Percentiles rank a stretch among this genome's conserved stretches.
Evolutionary conservation across 148 eudicot species (phyloP).

Genomic region (Mesembryanthemum crystallinum): DNA sequence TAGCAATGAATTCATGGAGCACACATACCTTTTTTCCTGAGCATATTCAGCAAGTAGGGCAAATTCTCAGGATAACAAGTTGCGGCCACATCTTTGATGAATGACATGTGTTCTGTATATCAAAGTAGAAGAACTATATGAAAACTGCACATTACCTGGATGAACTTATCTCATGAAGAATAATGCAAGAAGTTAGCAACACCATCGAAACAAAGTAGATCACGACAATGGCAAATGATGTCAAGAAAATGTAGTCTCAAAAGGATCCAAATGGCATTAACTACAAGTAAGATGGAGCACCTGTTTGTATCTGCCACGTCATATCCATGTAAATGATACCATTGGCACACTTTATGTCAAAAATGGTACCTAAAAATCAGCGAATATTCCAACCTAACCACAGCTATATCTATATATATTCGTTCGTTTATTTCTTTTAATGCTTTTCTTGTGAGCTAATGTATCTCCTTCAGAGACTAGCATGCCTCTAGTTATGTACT

Average conservation of each 20-base stretch:
- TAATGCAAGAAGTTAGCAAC: background rate
- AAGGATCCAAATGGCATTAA: background rate
- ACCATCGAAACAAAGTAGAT: background rate
- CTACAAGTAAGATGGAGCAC: background rate
- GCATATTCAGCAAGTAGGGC: constrained; percentile 69
- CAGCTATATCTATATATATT: too few relatives aligned
- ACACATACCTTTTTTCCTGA: constrained; percentile 72
- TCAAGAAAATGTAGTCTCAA: background rate
- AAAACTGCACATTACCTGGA: background rate
- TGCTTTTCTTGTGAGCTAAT: too few relatives aligned
- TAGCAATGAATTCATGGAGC: constrained; percentile 10
- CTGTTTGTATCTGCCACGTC: background rate
- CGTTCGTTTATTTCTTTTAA: too few relatives aligned
- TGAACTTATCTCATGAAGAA: background rate
- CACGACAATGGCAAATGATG: background rate
- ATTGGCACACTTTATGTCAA: background rate
- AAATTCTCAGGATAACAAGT: constrained; percentile 70
- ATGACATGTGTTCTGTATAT: constrained; percentile 69
- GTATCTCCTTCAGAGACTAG: too few relatives aligned
- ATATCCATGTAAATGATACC: background rate
- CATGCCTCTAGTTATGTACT: too few relatives aligned
- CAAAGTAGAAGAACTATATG: constrained; percentile 6
- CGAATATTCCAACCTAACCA: too few relatives aligned
- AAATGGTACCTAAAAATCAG: background rate
- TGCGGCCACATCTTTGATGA: constrained; percentile 80